Evolutionary conservation across 2,329 filamentous ascomycete genomes (phyloP).

Genomic region (Sporothrix sp.): DNA sequence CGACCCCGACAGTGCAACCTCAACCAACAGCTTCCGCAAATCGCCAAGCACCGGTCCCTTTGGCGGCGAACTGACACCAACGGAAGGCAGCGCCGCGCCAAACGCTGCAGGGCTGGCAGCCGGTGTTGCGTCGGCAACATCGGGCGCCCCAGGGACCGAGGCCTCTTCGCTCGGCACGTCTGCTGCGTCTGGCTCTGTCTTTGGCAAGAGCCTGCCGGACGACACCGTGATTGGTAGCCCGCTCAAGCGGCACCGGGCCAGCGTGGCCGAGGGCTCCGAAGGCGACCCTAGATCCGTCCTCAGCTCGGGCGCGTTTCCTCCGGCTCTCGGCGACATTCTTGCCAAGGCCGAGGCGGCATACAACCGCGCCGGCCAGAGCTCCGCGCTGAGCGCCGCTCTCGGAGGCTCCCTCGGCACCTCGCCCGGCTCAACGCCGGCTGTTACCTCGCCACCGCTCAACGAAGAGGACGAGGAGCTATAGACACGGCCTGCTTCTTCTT

Average conservation of each 20-base stretch:
- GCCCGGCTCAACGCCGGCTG: not conserved
- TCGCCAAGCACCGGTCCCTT: slow-evolving; percentile 35
- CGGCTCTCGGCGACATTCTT: slow-evolving; percentile 33
- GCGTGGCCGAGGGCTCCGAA: slow-evolving; percentile 38
- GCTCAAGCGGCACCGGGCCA: slow-evolving; percentile 65
- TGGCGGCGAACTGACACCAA: slow-evolving; percentile 31
- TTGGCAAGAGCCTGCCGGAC: slow-evolving; percentile 35
- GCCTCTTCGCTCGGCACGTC: not conserved
- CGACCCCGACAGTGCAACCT: slow-evolving; percentile 47
- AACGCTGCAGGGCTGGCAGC: slow-evolving; percentile 21
- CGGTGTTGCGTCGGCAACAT: not conserved
- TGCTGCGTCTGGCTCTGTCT: slow-evolving; percentile 21
- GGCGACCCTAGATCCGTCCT: slow-evolving; percentile 23
- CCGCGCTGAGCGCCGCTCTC: not conserved
- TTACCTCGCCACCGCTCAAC: not conserved
- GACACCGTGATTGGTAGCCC: slow-evolving; percentile 54
- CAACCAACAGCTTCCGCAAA: slow-evolving; percentile 34
- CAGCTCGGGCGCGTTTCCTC: slow-evolving; percentile 24
- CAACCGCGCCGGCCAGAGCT: slow-evolving; percentile 9
- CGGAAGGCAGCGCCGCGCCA: slow-evolving; percentile 20
- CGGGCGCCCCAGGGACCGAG: not conserved
- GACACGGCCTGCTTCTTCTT: not conserved
- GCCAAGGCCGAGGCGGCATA: slow-evolving; percentile 28
- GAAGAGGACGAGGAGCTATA: slow-evolving; percentile 16
- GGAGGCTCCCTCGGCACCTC: not conserved